Base-by-base conservation (phyloP, 306 rosid species). In the Dryas octopetala region DNA sequence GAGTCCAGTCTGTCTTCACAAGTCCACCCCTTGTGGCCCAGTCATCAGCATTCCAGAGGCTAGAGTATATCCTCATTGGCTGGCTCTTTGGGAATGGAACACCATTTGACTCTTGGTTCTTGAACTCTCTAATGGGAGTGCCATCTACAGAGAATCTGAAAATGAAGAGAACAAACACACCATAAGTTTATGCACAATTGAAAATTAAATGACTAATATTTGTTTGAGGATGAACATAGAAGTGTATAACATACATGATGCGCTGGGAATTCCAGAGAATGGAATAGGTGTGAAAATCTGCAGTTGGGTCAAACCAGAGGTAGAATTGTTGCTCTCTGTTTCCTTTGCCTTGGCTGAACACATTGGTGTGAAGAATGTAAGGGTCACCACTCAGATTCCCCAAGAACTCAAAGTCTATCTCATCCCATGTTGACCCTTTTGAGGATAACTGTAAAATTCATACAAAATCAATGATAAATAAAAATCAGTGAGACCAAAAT, bases 11-110 rank as follows among this genome's bases (percentile, higher is more conserved):
- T 1, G 97, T 84, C 62, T 89, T 91, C 5, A 89, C 91, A 1
- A 86, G 81, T 0, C 94, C 97, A 0, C 97, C 96, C 17, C 96
- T 89, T 1, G 96, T 92, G 4, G 97, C 97, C 97, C 93, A 92
- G 32, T 92, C 97, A 64, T 92, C 96, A 0, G 96, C 92, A 79
- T 89, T 87, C 97, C 94, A 91, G 0, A 91, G 74, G 66, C 92
- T 91, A 0, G 94, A 86, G 51, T 88, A 78, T 16, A 89, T 77
- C 32, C 89, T 84, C 94, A 91, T 89, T 2, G 91, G 67, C 19
- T 91, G 94, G 1, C 63, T 50, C 80, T 79, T 87, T 0, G 92
- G 97, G 48, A 85, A 91, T 4, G 86, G 83, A 6, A 89, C 75
- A 9, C 94, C 94, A 0, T 13, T 59, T 0, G 91, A 75, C 70